phyloP scores from a whole-genome alignment of 2,329 filamentous ascomycete genomes.

The Talaromyces atroroseus region DNA sequence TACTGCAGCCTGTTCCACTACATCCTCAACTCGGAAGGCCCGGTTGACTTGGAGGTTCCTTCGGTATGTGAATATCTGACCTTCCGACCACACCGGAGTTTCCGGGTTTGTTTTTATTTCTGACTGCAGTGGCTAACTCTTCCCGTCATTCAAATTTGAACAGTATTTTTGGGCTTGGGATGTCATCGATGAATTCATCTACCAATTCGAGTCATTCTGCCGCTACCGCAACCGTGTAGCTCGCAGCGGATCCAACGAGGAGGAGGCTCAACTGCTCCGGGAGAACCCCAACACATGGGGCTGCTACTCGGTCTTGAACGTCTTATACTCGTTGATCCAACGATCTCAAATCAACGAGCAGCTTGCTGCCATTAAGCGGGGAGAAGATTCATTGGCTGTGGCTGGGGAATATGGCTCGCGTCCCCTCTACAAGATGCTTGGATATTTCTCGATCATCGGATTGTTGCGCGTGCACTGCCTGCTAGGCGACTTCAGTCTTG shows the following conservation, averaged over 20 bases:
- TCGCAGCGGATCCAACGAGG: slow-evolving; percentile 72
- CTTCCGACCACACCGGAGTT: background rate
- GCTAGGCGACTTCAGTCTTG: slow-evolving; percentile 94
- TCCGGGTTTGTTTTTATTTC: too few relatives aligned
- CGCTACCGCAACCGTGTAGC: slow-evolving; percentile 91
- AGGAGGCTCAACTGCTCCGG: slow-evolving; percentile 83
- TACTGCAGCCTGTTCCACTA: slow-evolving; percentile 99
- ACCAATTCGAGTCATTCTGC: slow-evolving; percentile 99
- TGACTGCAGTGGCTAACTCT: slow-evolving; percentile 8
- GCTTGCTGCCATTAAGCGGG: slow-evolving; percentile 86
- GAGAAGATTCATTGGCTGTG: slow-evolving; percentile 80
- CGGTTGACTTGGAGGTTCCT: slow-evolving; percentile 91
- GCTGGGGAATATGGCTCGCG: slow-evolving; percentile 93
- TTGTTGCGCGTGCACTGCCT: slow-evolving; percentile 93
- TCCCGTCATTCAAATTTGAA: too few relatives aligned
- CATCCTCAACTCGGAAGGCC: slow-evolving; percentile 98
- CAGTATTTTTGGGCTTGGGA: slow-evolving; percentile 99
- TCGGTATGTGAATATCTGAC: slow-evolving; percentile 60
- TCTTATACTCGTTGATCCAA: slow-evolving; percentile 98
- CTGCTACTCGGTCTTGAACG: slow-evolving; percentile 98
- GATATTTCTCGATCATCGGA: slow-evolving; percentile 98
- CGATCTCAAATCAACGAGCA: slow-evolving; percentile 97
- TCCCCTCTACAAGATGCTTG: slow-evolving; percentile 94
- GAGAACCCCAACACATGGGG: slow-evolving; percentile 99
- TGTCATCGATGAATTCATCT: slow-evolving; percentile 99